A percentile compares a stretch with the other conserved stretches of the same genome.
These are phyloP conservation scores for Fonsecaea nubica DNA, from an alignment of 2,329 filamentous ascomycete species.

Conservation along the genomic window DNA sequence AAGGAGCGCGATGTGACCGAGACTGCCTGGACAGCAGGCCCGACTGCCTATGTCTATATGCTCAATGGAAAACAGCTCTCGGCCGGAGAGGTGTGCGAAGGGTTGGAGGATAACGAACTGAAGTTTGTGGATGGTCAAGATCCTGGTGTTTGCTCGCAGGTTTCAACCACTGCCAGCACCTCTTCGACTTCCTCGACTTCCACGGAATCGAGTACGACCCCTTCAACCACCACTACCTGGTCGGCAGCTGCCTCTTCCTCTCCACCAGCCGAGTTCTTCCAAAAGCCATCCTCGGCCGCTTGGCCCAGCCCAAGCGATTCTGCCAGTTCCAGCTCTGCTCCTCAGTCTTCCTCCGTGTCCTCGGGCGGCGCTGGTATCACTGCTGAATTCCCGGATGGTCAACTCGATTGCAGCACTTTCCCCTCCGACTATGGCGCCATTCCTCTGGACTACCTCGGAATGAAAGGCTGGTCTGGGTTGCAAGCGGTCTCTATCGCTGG, in stretches of 20 bases:
- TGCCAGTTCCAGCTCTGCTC: conserved; percentile 41
- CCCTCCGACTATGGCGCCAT: conserved; percentile 82
- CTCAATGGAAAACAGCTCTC: conserved; percentile 69
- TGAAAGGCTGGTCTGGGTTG: conserved; percentile 80
- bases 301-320: conserved; percentile 33
- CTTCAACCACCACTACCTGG: conserved; percentile 45
- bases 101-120: conserved; percentile 71
- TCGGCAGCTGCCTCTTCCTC: conserved; percentile 41
- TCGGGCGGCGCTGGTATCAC: conserved; percentile 62
- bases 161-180: conserved; percentile 45
- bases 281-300: conserved; percentile 48
- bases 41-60: conserved; percentile 73
- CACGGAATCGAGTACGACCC: conserved; percentile 34
- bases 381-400: conserved; percentile 75
- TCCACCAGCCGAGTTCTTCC: conserved; percentile 57
- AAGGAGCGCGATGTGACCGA: conserved; percentile 50
- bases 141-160: conserved; percentile 59
- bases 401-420: conserved; percentile 74
- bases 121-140: conserved; percentile 70
- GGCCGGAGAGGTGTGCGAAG: conserved; percentile 70
- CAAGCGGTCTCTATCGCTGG: conserved; percentile 66
- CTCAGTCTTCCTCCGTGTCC: conserved; percentile 37
- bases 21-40: conserved; percentile 61
- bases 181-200: conserved; percentile 39
- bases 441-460: conserved; percentile 69